phyloP scores from a whole-genome alignment of 129 eudicot genomes.

The Glebionis coronaria region DNA sequence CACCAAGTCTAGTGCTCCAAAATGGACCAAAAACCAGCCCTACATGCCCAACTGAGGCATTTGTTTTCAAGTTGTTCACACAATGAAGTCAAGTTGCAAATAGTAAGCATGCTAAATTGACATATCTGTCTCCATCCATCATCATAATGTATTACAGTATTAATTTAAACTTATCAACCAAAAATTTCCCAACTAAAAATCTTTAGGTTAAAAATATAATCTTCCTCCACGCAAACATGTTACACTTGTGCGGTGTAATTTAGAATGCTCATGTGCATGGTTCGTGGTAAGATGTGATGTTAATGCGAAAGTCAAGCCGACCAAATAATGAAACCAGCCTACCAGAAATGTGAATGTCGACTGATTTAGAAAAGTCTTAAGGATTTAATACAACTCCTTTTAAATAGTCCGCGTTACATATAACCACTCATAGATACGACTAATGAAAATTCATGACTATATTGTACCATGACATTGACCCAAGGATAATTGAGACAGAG shows the following conservation, averaged over 20 bases:
- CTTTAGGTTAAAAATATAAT: not conserved
- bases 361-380: not conserved
- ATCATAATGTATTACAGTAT: too few species aligned
- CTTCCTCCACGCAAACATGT: too few species aligned
- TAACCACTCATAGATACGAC: slow-evolving; percentile 1
- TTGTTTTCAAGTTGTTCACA: slow-evolving; percentile 22
- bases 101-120: not conserved
- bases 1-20: slow-evolving; percentile 20
- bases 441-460: not conserved
- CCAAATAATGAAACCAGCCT: slow-evolving; percentile 12
- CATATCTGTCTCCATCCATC: not conserved
- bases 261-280: not conserved
- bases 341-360: not conserved
- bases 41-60: slow-evolving; percentile 4
- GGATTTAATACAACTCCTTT: not conserved
- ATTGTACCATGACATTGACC: not conserved
- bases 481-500: not conserved
- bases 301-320: slow-evolving; percentile 11
- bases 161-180: not conserved
- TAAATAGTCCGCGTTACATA: not conserved
- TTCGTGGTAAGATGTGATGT: not conserved
- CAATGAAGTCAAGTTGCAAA: slow-evolving; percentile 19
- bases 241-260: not conserved
- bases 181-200: not conserved
- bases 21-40: slow-evolving; percentile 25